A percentile compares a stretch with the other conserved stretches of the same genome.
These are phyloP conservation scores for Adansonia digitata DNA, from an alignment of 345 rosid genomes.

Conservation along the genomic window DNA sequence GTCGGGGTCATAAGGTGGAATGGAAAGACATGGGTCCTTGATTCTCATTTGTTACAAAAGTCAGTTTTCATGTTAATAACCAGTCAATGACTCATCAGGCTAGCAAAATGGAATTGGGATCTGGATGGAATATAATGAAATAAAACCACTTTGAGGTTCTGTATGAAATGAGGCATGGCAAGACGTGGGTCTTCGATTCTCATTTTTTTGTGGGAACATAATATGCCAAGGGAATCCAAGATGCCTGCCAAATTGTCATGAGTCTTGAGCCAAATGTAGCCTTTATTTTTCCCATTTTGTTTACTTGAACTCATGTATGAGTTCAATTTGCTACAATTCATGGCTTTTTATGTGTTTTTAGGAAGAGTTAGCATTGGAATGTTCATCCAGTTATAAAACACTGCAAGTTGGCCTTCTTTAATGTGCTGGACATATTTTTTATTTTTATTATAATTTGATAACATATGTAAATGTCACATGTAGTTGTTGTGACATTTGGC, in stretches of 20 bases:
- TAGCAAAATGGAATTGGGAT: not conserved
- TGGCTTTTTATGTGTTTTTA: not conserved
- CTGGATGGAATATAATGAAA: not conserved
- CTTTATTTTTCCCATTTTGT: not conserved
- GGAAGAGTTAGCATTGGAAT: not conserved
- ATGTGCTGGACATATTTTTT: not conserved
- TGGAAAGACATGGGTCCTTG: not conserved
- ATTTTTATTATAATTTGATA: not conserved
- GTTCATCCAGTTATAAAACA: not conserved
- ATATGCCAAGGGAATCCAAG: not conserved
- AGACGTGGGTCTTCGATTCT: not conserved
- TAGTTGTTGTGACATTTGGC: not conserved
- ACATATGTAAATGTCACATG: not conserved
- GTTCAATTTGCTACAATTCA: not conserved
- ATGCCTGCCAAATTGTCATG: not conserved
- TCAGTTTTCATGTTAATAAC: not conserved
- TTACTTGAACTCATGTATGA: not conserved
- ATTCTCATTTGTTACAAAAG: not conserved
- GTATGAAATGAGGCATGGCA: not conserved
- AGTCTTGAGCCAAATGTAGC: not conserved
- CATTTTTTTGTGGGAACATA: not conserved
- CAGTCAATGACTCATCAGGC: not conserved
- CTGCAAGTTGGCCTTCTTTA: not conserved
- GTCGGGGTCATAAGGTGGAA: not conserved
- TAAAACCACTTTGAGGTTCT: not conserved